Evolutionary conservation across 345 rosid species (phyloP), one percentile per base, ranked within the genome.

Genomic region (Euphorbia pulcherrima): DNA sequence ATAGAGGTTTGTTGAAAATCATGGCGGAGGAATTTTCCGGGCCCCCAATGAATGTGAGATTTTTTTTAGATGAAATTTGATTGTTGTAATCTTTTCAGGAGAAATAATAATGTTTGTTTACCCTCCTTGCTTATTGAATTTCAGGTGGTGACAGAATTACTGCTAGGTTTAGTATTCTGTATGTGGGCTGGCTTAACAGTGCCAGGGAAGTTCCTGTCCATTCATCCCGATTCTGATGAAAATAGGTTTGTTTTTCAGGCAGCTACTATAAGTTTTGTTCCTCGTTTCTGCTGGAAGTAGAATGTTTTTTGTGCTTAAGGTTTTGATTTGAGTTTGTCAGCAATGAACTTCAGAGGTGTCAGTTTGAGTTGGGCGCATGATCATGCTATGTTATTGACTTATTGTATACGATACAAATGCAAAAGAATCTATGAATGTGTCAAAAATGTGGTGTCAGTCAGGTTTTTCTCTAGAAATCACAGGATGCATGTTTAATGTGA

Each of bases 151-250:
- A 41, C 84, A 64, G 93, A 94, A 79, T 78, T 88, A 90, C 83
- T 87, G 58, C 23, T 88, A 46, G 99, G 90, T 50, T 64, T 95
- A 47, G 77, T 80, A 46, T 76, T 92, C n/a, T 92, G 93, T 79
- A 71, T 85, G 83, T 95, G 93, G 96, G 97, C 99, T 40, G 96
- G 93, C 28, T 81, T 95, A 67, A 82, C 93, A 13, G 96, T 87
- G 59, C 94, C 97, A 2, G 97, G 97, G 62, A 85, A 87, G 58
- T 95, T 95, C 74, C 89, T 80, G 29, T 88, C 97, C 1, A 88
- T 95, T 33, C 90, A 92, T 63, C 97, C 97, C 0, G 90, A 88
- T 69, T 87, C 99, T 4, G 99, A 92, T 28, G 97, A 95, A 62
- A 95, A 95, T 65, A 89, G 97, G 99, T 95, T 66, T 74, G 62